Base-by-base conservation (phyloP, 768 basidiomycete genomes). In the Pholiota conissans region DNA sequence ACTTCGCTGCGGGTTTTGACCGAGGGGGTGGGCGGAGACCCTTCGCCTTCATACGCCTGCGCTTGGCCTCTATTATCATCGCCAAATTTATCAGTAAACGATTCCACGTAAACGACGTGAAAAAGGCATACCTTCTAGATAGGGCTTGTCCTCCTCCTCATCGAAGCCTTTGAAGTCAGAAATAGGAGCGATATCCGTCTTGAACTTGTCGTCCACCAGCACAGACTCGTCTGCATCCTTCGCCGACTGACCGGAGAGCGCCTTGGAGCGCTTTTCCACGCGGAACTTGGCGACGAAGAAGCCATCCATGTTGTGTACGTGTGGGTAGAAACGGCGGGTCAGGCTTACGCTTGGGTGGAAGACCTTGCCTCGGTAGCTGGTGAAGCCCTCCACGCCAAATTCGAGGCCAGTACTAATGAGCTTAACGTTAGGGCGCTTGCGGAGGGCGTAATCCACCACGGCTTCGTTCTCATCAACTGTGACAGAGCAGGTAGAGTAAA, bases 301-400 rank as follows among this genome's bases (percentile, higher is more conserved):
- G 5, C 97, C 97, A 71, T 99, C 97, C 95, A 98, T 97, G 74
- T 99, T 99, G 76, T 98, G 95, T 65, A 97, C 95, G 73, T 98
- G 95, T 14, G 95, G 92, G 70, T 95, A 96, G 72, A 94, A 96
- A 59, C 97, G 79, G 63, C 94, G 78, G 18, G 97, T 97, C 62
- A 96, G 73, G 60, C 77, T 80, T 65, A 99, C 70, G 61, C 83
- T 90, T 30, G 89, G 79, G 69, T 87, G 80, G 75, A 98, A 98
- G 28, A 74, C 82, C 81, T 95, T 98, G 20, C 96, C 97, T 51
- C 93, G 86, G 77, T 87, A 98, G 59, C 82, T 84, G 29, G 87
- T 91, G 74, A 89, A 98, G 5, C 97, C 97, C 69, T 93, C 90
- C 27, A 89, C 84, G 50, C 97, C 97, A 69, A 99, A 99, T 67